phyloP scores from a whole-genome alignment of 106 monocot species.

The Posidonia australis region DNA sequence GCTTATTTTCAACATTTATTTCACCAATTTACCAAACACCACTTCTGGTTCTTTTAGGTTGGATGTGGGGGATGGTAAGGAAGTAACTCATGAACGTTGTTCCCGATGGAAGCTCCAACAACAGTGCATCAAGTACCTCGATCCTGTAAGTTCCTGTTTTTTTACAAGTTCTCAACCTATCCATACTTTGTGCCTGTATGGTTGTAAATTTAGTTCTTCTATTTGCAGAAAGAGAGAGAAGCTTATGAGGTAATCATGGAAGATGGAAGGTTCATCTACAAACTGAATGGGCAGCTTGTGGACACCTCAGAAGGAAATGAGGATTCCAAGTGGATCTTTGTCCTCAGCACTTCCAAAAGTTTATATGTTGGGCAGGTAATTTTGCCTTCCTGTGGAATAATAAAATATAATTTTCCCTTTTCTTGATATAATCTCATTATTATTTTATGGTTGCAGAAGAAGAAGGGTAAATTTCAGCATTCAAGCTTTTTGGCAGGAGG shows the following conservation, averaged over 20 bases:
- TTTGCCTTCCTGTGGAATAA: neutral
- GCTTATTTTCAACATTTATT: too few species aligned
- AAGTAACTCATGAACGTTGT: conserved; percentile 55
- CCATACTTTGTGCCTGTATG: neutral
- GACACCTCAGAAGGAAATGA: conserved; percentile 37
- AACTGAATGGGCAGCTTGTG: conserved; percentile 27
- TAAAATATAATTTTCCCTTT: neutral
- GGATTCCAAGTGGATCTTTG: conserved; percentile 80
- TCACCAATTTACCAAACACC: neutral
- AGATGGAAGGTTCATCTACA: conserved; percentile 47
- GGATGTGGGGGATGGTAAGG: conserved; percentile 79
- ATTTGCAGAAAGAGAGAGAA: conserved; percentile 64
- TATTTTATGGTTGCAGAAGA: conserved; percentile 11
- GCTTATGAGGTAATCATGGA: conserved; percentile 61
- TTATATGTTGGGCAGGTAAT: conserved; percentile 65
- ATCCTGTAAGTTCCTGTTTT: conserved; percentile 8
- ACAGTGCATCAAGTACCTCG: conserved; percentile 76
- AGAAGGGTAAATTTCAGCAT: conserved; percentile 27
- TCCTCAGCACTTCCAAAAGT: conserved; percentile 57
- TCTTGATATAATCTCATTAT: neutral
- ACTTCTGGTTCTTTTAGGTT: conserved; percentile 15
- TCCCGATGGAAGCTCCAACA: conserved; percentile 53
- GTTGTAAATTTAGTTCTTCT: neutral
- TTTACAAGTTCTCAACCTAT: neutral
- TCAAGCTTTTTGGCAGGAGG: conserved; percentile 26